Base-by-base conservation (phyloP, 441 rosid genomes). In the Brassica balearica region DNA sequence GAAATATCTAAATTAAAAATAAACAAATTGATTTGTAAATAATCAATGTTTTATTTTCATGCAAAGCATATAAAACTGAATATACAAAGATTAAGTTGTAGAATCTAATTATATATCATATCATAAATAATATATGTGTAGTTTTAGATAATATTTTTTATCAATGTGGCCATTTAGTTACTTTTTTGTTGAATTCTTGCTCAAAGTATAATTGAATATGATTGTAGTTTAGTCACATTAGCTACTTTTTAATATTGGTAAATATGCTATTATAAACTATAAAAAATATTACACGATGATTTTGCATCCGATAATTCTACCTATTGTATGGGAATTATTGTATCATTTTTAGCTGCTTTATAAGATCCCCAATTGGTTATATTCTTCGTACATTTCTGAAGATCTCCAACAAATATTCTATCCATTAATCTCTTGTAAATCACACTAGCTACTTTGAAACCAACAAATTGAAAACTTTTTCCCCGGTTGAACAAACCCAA, bases 1-100 rank as follows among this genome's bases (percentile, higher is more conserved):
- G 12, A 55, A 32, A 66, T 6, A 20, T 61, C 8, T 61, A 61
- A 12, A 12, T 9, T 11, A 11, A 5, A 60, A 23, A 23, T 5
- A 6, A 60, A 23, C 65, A 11, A 2, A 25, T 9, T 25, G 14
- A 11, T 25, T 25, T 11, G 22, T 29, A 63, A 29, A 8, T 14
- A 8, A 63, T 27, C 67, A 63, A 63, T 63, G 15, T 29, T 27
- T 29, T 63, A 29, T 14, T n/a, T n/a, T 63, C 19, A 62, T 27
- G 20, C 41, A 15, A 5, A 27, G 10, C 2, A n/a, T 0, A 27
- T 25, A 60, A 59, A 60, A 60, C 34, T 60, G 10, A 61, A 61
- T 61, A 61, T 22, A 10, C 56, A 59, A 59, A 58, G 6, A 58
- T 1, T 19, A 58, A 19, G n/a, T 58, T 58, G 56, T 58, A 20